Conservation (phyloP, 177 flowering plant genomes). For the Vitis hybrid region DNA sequence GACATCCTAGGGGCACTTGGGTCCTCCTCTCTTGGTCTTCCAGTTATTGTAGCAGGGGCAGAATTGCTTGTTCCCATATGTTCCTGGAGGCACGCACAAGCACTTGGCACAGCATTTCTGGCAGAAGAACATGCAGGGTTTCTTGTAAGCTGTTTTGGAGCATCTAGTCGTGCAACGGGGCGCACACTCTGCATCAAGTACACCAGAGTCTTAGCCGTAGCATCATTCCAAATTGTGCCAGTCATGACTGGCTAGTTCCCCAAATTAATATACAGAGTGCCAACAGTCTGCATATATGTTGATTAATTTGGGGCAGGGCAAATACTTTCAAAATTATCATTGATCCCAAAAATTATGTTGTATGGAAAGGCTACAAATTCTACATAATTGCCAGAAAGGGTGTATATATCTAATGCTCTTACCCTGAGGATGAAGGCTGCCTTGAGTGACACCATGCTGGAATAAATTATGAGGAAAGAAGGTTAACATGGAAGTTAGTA, state of each 20-base stretch:
- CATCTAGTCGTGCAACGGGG: conserved; percentile 20
- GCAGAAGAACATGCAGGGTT: conserved; percentile 36
- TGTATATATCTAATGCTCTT: background rate
- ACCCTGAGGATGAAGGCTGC: conserved; percentile 62
- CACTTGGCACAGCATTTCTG: conserved; percentile 33
- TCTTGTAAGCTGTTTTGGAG: conserved; percentile 25
- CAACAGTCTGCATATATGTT: too few relatives aligned
- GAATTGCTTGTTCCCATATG: conserved; percentile 23
- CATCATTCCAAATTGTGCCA: too few relatives aligned
- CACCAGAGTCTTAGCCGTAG: too few relatives aligned
- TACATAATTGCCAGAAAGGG: background rate
- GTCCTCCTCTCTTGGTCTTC: conserved; percentile 36
- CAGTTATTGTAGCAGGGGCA: conserved; percentile 35
- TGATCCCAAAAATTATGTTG: background rate
- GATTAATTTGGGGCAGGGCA: background rate
- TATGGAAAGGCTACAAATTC: background rate
- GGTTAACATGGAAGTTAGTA: background rate
- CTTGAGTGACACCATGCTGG: conserved; percentile 51
- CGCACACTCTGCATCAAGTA: conserved; percentile 20
- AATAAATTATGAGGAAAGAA: conserved; percentile 1
- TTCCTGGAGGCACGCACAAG: conserved; percentile 29
- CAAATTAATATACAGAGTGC: too few relatives aligned
- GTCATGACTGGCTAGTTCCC: too few relatives aligned
- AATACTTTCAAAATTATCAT: background rate
- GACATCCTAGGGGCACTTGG: conserved; percentile 24